A percentile compares a stretch with the other conserved stretches of the same genome.
Conservation (phyloP, 2,329 filamentous ascomycete species). For the Gremmenia infestans region DNA sequence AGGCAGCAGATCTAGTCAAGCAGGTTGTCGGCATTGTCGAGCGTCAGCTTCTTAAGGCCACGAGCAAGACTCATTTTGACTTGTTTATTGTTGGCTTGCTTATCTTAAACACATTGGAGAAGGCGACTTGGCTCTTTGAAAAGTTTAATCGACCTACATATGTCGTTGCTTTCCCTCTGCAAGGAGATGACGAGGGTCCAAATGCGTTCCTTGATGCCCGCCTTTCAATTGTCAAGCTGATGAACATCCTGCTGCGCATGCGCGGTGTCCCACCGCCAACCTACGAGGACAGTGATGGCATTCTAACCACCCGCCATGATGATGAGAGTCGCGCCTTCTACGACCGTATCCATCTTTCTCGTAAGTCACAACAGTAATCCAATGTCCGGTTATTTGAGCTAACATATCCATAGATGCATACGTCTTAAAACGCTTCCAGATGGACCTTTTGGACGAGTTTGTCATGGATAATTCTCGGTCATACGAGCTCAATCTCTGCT, state of each 20-base stretch:
- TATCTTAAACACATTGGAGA: slow-evolving; percentile 61
- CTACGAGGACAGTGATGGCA: slow-evolving; percentile 45
- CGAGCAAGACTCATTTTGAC: slow-evolving; percentile 46
- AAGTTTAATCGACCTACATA: slow-evolving; percentile 61
- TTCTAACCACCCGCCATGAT: slow-evolving; percentile 34
- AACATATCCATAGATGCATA: slow-evolving; percentile 22
- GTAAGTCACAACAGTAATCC: slow-evolving; percentile 39
- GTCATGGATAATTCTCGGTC: not conserved
- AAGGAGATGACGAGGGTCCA: slow-evolving; percentile 54
- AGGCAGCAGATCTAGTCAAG: slow-evolving; percentile 55
- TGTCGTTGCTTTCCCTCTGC: slow-evolving; percentile 44
- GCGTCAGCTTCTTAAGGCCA: slow-evolving; percentile 54
- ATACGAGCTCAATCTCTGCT: not conserved
- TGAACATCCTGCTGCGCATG: slow-evolving; percentile 59
- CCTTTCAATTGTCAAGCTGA: slow-evolving; percentile 50
- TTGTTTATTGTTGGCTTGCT: slow-evolving; percentile 59
- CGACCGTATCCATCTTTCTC: slow-evolving; percentile 49
- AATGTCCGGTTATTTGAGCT: slow-evolving; percentile 2
- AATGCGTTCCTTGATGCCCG: slow-evolving; percentile 54
- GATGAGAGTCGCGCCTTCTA: slow-evolving; percentile 49
- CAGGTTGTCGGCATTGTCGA: slow-evolving; percentile 56
- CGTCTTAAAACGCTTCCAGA: slow-evolving; percentile 19
- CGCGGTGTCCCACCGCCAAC: slow-evolving; percentile 51
- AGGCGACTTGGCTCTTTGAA: slow-evolving; percentile 64
- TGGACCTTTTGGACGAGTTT: not conserved